These are phyloP conservation scores for Penicillium sp. DNA, from an alignment of 2,329 filamentous ascomycete genomes.

Conservation along the genomic window DNA sequence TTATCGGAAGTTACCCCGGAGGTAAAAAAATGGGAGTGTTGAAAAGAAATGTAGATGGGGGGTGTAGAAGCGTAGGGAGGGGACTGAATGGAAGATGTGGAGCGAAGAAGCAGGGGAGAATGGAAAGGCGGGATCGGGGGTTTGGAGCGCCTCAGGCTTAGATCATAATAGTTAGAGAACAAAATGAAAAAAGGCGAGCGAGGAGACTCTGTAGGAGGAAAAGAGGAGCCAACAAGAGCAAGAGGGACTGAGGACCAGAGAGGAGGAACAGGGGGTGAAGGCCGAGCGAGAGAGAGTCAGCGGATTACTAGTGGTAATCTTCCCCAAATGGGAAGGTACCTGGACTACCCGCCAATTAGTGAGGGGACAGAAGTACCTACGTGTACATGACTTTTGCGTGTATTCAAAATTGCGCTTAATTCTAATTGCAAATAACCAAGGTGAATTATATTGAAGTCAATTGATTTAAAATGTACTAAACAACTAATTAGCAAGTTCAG, in stretches of 20 bases:
- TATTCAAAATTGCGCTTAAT: no score
- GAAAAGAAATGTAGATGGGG: constrained; percentile 9
- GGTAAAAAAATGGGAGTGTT: constrained; percentile 8
- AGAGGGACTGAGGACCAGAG: constrained; percentile 1
- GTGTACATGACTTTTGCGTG: not conserved
- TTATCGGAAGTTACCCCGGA: constrained; percentile 31
- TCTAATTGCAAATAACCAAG: no score
- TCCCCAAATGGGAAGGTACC: constrained; percentile 2
- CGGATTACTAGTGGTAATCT: constrained; percentile 16
- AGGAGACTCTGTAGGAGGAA: constrained; percentile 7
- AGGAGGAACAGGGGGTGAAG: constrained; percentile 12
- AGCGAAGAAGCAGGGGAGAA: constrained; percentile 16
- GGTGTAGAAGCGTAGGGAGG: constrained; percentile 11
- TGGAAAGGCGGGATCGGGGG: constrained; percentile 13
- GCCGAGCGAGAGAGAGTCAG: constrained; percentile 7
- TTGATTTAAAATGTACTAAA: no score
- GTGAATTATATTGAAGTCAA: no score
- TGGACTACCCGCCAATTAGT: not conserved
- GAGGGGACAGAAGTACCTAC: not conserved
- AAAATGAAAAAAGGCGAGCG: constrained; percentile 4
- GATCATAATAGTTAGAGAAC: constrained; percentile 23
- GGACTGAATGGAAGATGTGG: constrained; percentile 19
- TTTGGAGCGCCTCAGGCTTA: constrained; percentile 20
- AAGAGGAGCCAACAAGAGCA: constrained; percentile 5
- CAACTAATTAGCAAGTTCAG: no score